These are phyloP conservation scores for Globisporangium emineosum DNA, from an alignment of 352 stramenopile genomes.

Conservation along the genomic window DNA sequence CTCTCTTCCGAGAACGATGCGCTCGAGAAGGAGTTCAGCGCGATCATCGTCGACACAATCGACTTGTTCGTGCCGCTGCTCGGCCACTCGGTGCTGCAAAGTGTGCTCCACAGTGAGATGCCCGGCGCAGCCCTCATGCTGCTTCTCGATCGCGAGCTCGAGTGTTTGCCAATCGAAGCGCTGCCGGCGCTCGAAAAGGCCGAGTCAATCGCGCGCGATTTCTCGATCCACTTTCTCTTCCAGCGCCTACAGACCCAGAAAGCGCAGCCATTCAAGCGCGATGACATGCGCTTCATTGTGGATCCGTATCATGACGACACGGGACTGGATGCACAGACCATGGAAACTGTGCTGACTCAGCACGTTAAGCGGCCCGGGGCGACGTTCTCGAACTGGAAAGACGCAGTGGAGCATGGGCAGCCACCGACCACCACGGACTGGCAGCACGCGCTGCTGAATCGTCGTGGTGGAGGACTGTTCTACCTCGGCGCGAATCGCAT, in stretches of 20 bases:
- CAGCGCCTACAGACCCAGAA: constrained; percentile 49
- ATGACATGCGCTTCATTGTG: constrained; percentile 61
- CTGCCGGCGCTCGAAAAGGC: constrained; percentile 39
- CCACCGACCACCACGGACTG: constrained; percentile 64
- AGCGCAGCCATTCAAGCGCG: constrained; percentile 44
- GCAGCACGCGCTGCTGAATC: constrained; percentile 58
- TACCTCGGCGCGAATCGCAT: constrained; percentile 73
- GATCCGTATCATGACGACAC: constrained; percentile 60
- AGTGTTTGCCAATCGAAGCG: constrained; percentile 50
- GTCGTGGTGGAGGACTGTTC: constrained; percentile 53
- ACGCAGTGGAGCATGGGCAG: constrained; percentile 55
- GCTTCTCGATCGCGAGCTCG: constrained; percentile 51
- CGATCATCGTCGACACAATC: constrained; percentile 39
- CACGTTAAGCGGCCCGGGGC: constrained; percentile 28
- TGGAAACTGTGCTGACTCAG: constrained; percentile 43
- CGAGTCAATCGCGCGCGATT: constrained; percentile 57
- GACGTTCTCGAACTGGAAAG: constrained; percentile 47
- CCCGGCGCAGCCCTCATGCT: constrained; percentile 43
- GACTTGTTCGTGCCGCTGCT: constrained; percentile 53
- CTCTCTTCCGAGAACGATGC: constrained; percentile 26
- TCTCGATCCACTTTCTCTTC: constrained; percentile 70
- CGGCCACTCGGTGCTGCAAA: constrained; percentile 40
- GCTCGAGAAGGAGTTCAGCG: constrained; percentile 53
- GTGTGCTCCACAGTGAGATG: constrained; percentile 40
- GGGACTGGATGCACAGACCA: constrained; percentile 34